Conservation (phyloP, 805 yeast genomes). For the Candida ipomoeae region DNA sequence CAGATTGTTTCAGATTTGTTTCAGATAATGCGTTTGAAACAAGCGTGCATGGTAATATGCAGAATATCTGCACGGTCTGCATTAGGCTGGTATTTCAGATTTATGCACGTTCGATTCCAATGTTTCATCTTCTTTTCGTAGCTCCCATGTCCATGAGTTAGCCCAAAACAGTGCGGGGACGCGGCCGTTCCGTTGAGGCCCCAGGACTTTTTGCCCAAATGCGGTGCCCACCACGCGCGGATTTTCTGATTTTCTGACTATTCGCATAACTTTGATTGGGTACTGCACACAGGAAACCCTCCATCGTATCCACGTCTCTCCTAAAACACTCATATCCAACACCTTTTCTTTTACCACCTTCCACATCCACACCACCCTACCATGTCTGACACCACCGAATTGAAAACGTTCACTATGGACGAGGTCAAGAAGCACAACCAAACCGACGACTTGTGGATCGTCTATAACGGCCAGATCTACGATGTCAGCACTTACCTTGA, state of each 20-base stretch:
- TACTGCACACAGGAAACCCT: slow-evolving; percentile 8
- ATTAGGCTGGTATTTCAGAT: no score
- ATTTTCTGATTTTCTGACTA: slow-evolving; percentile 1
- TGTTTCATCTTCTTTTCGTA: no score
- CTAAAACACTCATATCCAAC: background rate
- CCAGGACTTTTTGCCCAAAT: background rate
- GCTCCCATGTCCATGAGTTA: no score
- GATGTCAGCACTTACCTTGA: slow-evolving; percentile 41
- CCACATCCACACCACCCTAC: background rate
- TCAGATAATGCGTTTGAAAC: no score
- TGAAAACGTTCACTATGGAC: slow-evolving; percentile 53
- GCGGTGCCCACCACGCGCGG: background rate
- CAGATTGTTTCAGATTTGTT: no score
- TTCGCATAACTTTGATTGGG: slow-evolving; percentile 16
- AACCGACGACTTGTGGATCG: slow-evolving; percentile 41
- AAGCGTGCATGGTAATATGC: no score
- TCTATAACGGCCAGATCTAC: slow-evolving; percentile 42
- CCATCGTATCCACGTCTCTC: background rate
- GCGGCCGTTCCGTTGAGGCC: no score
- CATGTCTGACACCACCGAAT: slow-evolving; percentile 18
- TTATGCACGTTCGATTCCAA: no score
- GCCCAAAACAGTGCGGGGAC: no score
- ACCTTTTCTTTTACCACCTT: background rate
- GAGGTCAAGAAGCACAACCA: slow-evolving; percentile 41
- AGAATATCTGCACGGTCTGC: no score